Conservation (phyloP, 2,329 filamentous ascomycete genomes). For the Akanthomyces uredinophilus region DNA sequence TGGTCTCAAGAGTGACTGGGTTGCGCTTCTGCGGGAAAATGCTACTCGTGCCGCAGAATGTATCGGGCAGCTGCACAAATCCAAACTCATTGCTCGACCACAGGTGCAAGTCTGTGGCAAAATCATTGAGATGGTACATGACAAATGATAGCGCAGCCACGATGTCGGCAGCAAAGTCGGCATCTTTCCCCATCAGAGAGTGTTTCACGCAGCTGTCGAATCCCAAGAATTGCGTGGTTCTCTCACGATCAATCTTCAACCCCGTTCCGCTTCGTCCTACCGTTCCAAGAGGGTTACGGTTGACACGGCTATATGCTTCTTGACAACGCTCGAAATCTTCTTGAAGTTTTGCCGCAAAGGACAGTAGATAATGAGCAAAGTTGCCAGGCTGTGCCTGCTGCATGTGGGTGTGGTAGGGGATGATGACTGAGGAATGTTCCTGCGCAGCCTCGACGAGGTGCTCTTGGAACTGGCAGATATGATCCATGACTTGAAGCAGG, state of each 20-base stretch:
- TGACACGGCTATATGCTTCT: constrained; percentile 12
- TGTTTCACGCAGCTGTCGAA: constrained; percentile 13
- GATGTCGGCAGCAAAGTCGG: constrained; percentile 13
- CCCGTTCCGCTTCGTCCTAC: constrained; percentile 13
- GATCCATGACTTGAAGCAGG: constrained; percentile 11
- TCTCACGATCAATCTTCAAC: constrained; percentile 9
- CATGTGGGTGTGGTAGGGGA: constrained; percentile 17
- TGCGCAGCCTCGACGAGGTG: constrained; percentile 10
- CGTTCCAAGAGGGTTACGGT: constrained; percentile 12
- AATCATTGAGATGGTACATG: constrained; percentile 15
- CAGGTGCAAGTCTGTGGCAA: constrained; percentile 16
- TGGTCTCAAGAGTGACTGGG: constrained; percentile 15
- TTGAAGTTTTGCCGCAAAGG: constrained; percentile 13
- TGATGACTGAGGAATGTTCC: background rate
- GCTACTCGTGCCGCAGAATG: constrained; percentile 16
- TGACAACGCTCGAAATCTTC: constrained; percentile 16
- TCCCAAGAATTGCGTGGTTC: constrained; percentile 9
- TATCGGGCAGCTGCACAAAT: constrained; percentile 11
- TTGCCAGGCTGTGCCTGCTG: constrained; percentile 18
- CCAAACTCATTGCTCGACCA: constrained; percentile 16
- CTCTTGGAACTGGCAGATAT: constrained; percentile 11
- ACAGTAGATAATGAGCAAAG: constrained; percentile 23
- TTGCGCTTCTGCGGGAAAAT: constrained; percentile 18
- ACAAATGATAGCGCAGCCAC: constrained; percentile 10
- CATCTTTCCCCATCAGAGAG: constrained; percentile 13